These are phyloP conservation scores for Arthrinium puccinioides DNA, from an alignment of 2,329 filamentous ascomycete genomes.

Conservation along the genomic window DNA sequence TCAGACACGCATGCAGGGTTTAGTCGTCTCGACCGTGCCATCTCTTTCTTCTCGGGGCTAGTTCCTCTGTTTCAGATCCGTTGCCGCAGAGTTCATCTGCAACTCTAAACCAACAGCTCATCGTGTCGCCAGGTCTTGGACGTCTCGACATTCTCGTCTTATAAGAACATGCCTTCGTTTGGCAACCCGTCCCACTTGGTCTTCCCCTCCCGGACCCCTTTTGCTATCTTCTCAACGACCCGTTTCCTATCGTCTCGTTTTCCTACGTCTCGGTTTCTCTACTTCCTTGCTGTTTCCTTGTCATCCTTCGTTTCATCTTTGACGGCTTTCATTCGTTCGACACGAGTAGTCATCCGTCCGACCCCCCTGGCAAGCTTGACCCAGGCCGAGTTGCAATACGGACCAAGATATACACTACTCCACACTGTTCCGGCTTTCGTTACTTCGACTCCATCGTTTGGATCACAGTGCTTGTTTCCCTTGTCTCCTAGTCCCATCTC, in stretches of 20 bases:
- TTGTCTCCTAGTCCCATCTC: conserved; percentile 13
- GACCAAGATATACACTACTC: background rate
- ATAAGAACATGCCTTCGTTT: conserved; percentile 27
- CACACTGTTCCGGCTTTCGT: background rate
- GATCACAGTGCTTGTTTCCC: background rate
- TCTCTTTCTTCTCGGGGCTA: conserved; percentile 15
- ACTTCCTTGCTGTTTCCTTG: conserved; percentile 14
- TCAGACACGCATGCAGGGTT: conserved; percentile 46
- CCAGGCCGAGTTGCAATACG: background rate
- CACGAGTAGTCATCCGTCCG: background rate
- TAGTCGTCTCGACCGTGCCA: no score
- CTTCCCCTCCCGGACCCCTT: conserved; percentile 22
- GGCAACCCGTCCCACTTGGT: conserved; percentile 23
- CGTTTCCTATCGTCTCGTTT: conserved; percentile 18
- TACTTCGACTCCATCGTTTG: background rate
- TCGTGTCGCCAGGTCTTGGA: no score
- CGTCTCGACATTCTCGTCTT: conserved; percentile 20
- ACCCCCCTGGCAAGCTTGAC: background rate
- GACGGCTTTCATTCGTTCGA: conserved; percentile 7
- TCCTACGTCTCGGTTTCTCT: conserved; percentile 19
- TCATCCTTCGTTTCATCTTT: conserved; percentile 23
- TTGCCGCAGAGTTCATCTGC: conserved; percentile 23
- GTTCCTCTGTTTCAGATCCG: conserved; percentile 27
- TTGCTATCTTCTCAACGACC: conserved; percentile 21
- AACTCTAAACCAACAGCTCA: conserved; percentile 35